Conservation (phyloP, 768 basidiomycete species). For the Boletellus ananas region DNA sequence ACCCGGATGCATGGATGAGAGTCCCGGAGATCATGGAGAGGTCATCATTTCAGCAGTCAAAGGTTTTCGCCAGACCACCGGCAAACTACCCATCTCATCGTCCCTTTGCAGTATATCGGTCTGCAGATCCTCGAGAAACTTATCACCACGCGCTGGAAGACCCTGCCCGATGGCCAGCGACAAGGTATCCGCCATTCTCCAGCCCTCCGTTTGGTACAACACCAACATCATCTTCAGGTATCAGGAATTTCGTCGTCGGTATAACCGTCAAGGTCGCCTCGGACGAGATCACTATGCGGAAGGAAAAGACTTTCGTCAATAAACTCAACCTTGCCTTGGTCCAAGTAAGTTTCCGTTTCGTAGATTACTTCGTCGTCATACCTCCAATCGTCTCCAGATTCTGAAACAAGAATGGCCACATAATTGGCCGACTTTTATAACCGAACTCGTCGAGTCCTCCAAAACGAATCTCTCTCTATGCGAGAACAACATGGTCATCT, state of each 20-base stretch:
- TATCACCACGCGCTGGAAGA: slow-evolving; percentile 93
- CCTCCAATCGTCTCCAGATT: slow-evolving; percentile 51
- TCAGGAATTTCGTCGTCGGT: slow-evolving; percentile 94
- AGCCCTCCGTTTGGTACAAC: slow-evolving; percentile 1
- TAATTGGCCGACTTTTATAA: slow-evolving; percentile 97
- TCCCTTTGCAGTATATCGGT: slow-evolving; percentile 75
- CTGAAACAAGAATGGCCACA: slow-evolving; percentile 99
- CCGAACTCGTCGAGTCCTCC: slow-evolving; percentile 94
- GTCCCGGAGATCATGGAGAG: slow-evolving; percentile 91
- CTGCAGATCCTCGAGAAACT: slow-evolving; percentile 96
- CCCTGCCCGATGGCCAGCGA: slow-evolving; percentile 89
- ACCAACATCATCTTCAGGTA: slow-evolving; percentile 49
- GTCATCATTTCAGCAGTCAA: slow-evolving; percentile 81
- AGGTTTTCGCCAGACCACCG: slow-evolving; percentile 42
- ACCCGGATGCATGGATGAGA: slow-evolving; percentile 95
- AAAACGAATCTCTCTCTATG: slow-evolving; percentile 94
- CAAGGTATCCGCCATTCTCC: slow-evolving; percentile 52
- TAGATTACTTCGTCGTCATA: background rate
- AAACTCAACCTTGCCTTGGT: slow-evolving; percentile 96
- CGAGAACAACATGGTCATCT: slow-evolving; percentile 99
- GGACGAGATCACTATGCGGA: slow-evolving; percentile 82
- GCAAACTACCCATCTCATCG: slow-evolving; percentile 9
- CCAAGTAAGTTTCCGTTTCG: slow-evolving; percentile 52
- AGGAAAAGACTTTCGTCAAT: slow-evolving; percentile 92
- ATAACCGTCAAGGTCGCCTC: slow-evolving; percentile 91